Conservation (phyloP, 1,284 basidiomycete species). For the Leccinum fuscescens region DNA sequence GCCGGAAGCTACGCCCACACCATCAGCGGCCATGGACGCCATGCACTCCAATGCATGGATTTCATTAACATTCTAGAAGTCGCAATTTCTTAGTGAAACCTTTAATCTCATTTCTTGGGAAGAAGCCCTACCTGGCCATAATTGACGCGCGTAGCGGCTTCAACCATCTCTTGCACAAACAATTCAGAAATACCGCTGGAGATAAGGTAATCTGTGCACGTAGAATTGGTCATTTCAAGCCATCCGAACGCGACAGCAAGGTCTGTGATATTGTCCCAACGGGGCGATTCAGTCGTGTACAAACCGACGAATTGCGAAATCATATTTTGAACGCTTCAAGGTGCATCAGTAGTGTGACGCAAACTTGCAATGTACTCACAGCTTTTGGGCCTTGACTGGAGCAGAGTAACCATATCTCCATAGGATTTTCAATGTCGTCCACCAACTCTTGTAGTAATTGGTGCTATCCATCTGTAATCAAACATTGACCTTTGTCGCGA, state of each 20-base stretch:
- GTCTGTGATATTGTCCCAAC: constrained; percentile 63
- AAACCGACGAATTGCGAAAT: constrained; percentile 55
- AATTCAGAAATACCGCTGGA: constrained; percentile 53
- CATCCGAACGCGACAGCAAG: constrained; percentile 59
- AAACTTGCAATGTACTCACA: constrained; percentile 43
- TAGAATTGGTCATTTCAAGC: constrained; percentile 49
- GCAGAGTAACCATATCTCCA: constrained; percentile 82
- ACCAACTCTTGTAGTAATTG: constrained; percentile 51
- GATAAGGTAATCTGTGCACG: constrained; percentile 60
- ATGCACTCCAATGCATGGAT: constrained; percentile 84
- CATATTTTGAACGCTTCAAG: constrained; percentile 55
- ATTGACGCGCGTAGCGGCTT: constrained; percentile 85
- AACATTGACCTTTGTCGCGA: constrained; percentile 18
- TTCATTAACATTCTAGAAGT: constrained; percentile 56
- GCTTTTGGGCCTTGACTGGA: constrained; percentile 53
- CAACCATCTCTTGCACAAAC: constrained; percentile 79
- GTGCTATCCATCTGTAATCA: constrained; percentile 48
- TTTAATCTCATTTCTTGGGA: background rate
- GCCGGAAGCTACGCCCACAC: constrained; percentile 73
- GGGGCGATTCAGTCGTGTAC: constrained; percentile 59
- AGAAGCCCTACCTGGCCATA: constrained; percentile 70
- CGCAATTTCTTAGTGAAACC: background rate
- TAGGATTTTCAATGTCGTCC: constrained; percentile 69
- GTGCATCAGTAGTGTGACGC: constrained; percentile 6
- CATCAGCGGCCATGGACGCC: constrained; percentile 70